A percentile compares a stretch with the other conserved stretches of the same genome.
phyloP scores from a whole-genome alignment of 345 rosid genomes.

The Salix arbutifolia region DNA sequence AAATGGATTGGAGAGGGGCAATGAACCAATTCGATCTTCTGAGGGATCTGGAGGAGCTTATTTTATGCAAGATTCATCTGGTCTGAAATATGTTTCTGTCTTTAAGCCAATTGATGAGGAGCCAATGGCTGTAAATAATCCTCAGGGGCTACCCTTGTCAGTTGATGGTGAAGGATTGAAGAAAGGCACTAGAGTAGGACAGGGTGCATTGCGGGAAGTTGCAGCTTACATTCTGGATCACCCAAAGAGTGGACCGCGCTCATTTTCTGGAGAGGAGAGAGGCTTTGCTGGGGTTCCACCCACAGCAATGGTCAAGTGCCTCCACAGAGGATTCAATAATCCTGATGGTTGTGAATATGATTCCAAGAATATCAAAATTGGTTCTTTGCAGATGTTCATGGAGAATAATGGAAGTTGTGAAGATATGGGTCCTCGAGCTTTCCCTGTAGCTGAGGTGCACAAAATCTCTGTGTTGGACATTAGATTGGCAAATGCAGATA shows the following conservation, averaged over 20 bases:
- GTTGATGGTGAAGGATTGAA: constrained; percentile 75
- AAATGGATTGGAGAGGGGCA: constrained; percentile 61
- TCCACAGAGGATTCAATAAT: constrained; percentile 65
- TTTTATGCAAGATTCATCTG: constrained; percentile 72
- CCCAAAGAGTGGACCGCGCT: constrained; percentile 40
- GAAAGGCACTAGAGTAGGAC: constrained; percentile 78
- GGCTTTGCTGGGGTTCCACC: constrained; percentile 92
- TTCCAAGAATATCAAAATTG: constrained; percentile 50
- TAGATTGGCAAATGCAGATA: constrained; percentile 91
- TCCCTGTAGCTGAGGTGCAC: constrained; percentile 75
- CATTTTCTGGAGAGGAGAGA: constrained; percentile 30
- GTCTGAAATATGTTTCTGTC: constrained; percentile 57
- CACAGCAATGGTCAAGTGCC: constrained; percentile 70
- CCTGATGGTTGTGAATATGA: constrained; percentile 50
- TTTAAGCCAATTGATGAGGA: constrained; percentile 90
- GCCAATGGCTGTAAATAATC: constrained; percentile 84
- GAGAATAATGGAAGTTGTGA: constrained; percentile 78
- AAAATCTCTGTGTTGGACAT: constrained; percentile 86
- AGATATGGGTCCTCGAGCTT: constrained; percentile 71
- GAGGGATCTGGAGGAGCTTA: constrained; percentile 92
- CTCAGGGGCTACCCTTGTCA: constrained; percentile 55
- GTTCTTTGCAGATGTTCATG: constrained; percentile 81
- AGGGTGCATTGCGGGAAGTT: constrained; percentile 84
- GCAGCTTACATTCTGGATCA: constrained; percentile 85
- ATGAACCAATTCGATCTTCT: constrained; percentile 55